Evolutionary conservation across 2,329 filamentous ascomycete species (phyloP).

Genomic region (Chaetomiaceae sp.): DNA sequence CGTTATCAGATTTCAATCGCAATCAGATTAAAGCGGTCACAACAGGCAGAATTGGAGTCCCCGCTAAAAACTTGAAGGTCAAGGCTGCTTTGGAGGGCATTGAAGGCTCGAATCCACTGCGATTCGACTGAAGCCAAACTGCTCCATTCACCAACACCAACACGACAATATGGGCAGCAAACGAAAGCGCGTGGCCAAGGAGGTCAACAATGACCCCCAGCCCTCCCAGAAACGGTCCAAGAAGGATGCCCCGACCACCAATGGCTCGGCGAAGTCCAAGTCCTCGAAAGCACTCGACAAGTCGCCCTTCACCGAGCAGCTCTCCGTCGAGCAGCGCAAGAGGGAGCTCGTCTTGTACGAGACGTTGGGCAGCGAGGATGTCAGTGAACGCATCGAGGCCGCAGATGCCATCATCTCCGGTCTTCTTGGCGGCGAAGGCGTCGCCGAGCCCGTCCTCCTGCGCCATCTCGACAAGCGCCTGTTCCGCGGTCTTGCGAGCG

Average conservation of each 20-base stretch:
- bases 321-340: conserved; percentile 49
- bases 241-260: conserved; percentile 26
- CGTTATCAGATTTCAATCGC: conserved; percentile 5
- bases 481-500: conserved; percentile 83
- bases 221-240: conserved; percentile 36
- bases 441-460: conserved; percentile 48
- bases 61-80: conserved; percentile 21
- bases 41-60: conserved; percentile 14
- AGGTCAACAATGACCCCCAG: conserved; percentile 26
- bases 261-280: conserved; percentile 22
- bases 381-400: conserved; percentile 50
- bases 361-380: conserved; percentile 55
- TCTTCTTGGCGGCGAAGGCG: conserved; percentile 46
- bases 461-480: conserved; percentile 63
- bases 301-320: conserved; percentile 48
- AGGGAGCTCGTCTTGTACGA: conserved; percentile 58
- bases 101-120: background rate
- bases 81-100: background rate
- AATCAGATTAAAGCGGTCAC: conserved; percentile 16
- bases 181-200: conserved; percentile 38
- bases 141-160: background rate
- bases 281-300: conserved; percentile 31
- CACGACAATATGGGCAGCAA: conserved; percentile 37
- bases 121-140: background rate
- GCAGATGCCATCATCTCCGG: conserved; percentile 55